These are phyloP conservation scores for Raphanus sativus DNA, from an alignment of 345 rosid species.

Conservation along the genomic window DNA sequence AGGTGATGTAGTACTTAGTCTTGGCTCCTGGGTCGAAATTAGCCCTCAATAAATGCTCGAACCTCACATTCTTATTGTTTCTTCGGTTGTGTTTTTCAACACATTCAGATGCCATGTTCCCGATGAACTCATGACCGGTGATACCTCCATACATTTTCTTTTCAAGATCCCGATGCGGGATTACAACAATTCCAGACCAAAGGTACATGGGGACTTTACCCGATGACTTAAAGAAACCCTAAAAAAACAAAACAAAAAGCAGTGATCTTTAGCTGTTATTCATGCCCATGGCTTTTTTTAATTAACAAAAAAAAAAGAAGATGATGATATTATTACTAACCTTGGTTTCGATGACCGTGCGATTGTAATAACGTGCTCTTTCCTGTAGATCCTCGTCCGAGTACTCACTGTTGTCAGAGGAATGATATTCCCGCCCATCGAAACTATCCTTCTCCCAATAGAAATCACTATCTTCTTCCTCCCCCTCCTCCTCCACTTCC, in stretches of 20 bases:
- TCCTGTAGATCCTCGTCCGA: not conserved
- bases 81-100: not conserved
- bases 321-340: not conserved
- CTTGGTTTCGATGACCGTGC: constrained; percentile 1
- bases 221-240: constrained; percentile 9
- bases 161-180: not conserved
- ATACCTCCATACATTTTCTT: not conserved
- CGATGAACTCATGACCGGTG: not conserved
- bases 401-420: not conserved
- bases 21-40: constrained; percentile 1
- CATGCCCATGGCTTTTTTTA: too few species aligned
- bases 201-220: not conserved
- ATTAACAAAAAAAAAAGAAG: too few species aligned
- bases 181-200: not conserved
- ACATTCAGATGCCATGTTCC: not conserved
- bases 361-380: not conserved
- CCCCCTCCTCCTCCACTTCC: not conserved
- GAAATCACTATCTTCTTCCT: not conserved
- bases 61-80: not conserved
- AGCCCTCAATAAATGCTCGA: constrained; percentile 2
- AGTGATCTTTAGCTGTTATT: not conserved
- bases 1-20: constrained; percentile 17
- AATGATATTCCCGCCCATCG: not conserved
- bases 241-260: not conserved
- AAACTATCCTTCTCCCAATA: not conserved